These are phyloP conservation scores for Plasmodium reichenowi DNA, from an alignment of 169 alveolate species.

Conservation along the genomic window DNA sequence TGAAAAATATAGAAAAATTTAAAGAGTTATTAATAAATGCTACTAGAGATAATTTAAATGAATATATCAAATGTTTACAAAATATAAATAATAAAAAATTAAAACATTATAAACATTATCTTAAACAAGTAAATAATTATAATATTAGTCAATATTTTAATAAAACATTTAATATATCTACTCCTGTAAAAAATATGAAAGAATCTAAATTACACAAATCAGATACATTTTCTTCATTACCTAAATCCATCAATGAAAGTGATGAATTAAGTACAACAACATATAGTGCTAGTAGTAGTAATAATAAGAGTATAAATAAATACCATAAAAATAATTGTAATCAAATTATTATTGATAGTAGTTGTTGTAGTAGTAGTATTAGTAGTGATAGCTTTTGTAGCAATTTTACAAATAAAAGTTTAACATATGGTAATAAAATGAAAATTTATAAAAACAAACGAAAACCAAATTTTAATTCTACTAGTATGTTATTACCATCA, in stretches of 20 bases:
- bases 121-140: constrained; percentile 64
- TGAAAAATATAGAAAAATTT: constrained; percentile 45
- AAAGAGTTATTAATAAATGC: constrained; percentile 54
- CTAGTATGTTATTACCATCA: constrained; percentile 9
- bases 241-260: constrained; percentile 18
- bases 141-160: constrained; percentile 51
- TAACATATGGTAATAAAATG: constrained; percentile 5
- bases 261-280: constrained; percentile 32
- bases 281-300: constrained; percentile 16
- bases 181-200: constrained; percentile 46
- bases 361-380: constrained; percentile 5
- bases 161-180: constrained; percentile 36
- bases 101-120: constrained; percentile 32
- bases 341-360: not conserved
- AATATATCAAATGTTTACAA: constrained; percentile 58
- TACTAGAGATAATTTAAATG: constrained; percentile 62
- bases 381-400: constrained; percentile 2
- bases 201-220: constrained; percentile 54
- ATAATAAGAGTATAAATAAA: constrained; percentile 8
- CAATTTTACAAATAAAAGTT: not conserved
- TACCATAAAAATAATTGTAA: not conserved
- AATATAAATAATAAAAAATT: constrained; percentile 46
- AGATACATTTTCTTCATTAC: constrained; percentile 66
- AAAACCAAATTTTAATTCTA: constrained; percentile 12
- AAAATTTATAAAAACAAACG: constrained; percentile 29